phyloP scores from a whole-genome alignment of 1,284 basidiomycete genomes.

The Leucoagaricus sp. region DNA sequence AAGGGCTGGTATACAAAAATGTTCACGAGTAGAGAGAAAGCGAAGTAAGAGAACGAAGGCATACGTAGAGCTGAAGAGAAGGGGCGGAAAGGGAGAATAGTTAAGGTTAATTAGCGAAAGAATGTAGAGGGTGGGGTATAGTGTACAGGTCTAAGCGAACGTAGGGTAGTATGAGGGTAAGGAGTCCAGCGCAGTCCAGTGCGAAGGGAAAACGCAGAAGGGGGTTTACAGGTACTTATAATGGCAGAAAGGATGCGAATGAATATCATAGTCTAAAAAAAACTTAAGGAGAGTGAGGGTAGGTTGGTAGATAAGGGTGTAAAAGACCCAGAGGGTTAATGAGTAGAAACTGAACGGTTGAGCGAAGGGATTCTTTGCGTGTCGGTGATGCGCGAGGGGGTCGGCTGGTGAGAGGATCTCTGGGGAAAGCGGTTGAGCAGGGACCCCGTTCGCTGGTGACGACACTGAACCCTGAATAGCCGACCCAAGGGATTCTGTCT shows the following conservation, averaged over 20 bases:
- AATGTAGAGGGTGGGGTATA: neutral
- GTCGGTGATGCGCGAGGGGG: constrained; percentile 4
- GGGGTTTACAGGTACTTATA: constrained; percentile 12
- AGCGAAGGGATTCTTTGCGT: constrained; percentile 1
- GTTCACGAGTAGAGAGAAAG: neutral
- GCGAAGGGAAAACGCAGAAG: neutral
- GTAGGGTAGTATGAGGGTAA: neutral
- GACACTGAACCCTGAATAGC: neutral
- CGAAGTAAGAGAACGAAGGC: neutral
- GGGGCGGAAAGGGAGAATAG: neutral
- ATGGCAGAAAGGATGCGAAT: constrained; percentile 13
- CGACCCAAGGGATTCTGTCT: neutral
- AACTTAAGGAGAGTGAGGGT: constrained; percentile 2
- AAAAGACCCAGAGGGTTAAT: constrained; percentile 11
- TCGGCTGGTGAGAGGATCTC: constrained; percentile 9
- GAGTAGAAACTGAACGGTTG: constrained; percentile 10
- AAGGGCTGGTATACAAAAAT: neutral
- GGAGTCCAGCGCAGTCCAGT: constrained; percentile 6
- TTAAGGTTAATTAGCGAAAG: constrained; percentile 12
- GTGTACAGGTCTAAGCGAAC: constrained; percentile 4
- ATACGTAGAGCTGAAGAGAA: neutral
- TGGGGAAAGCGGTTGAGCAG: constrained; percentile 2
- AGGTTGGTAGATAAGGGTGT: constrained; percentile 11
- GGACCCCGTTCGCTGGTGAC: neutral
- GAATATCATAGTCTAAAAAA: constrained; percentile 11